Base-by-base conservation (phyloP, 768 basidiomycete genomes). In the Pilatotrama ljubarskyi region DNA sequence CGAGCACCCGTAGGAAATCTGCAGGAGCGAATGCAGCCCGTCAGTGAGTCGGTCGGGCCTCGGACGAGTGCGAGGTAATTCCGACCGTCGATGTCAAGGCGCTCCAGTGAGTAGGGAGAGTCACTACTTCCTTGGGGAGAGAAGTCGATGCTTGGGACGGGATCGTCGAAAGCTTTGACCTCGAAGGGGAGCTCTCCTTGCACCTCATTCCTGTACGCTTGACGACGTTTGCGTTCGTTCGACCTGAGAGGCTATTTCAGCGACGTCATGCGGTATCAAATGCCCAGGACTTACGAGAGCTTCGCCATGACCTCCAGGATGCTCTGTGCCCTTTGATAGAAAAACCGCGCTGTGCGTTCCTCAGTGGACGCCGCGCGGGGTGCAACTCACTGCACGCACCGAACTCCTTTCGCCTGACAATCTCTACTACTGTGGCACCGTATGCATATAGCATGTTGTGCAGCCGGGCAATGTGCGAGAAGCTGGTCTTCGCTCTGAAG, bases 371-470 rank as follows among this genome's bases (percentile, higher is more conserved):
- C 46, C 41, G 36, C 44, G 11, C 42, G 41, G 47, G 42, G 22
- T 37, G 29, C 17, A 24, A 55, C 13, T 46, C 25, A 26, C 18
- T 41, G 7, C 32, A 72, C 86, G 72, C 61, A 89, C 93, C 80
- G 72, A 96, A 97, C 70, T 96, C 93, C 66, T 92, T 92, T 55
- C 96, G 80, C 58, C 96, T 80, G 2, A 95, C 91, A 29, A 98
- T 86, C 73, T 98, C 96, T 17, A 95, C 82, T 9, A 97, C 82
- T 0, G 94, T 93, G 1, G 92, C 91, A 0, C 91, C 90, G 72
- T 98, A 98, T 0, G 92, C 93, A 68, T 93, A 95, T 0, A 95
- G 72, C 84, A 98, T 91, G 55, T 83, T 87, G 70, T 96, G 94
- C 42, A 98, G 76, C 17, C 96, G 82, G 50, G 89, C 84, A 14